These are phyloP conservation scores for Gaultheria prostrata DNA, from an alignment of 148 eudicot species.

Conservation along the genomic window DNA sequence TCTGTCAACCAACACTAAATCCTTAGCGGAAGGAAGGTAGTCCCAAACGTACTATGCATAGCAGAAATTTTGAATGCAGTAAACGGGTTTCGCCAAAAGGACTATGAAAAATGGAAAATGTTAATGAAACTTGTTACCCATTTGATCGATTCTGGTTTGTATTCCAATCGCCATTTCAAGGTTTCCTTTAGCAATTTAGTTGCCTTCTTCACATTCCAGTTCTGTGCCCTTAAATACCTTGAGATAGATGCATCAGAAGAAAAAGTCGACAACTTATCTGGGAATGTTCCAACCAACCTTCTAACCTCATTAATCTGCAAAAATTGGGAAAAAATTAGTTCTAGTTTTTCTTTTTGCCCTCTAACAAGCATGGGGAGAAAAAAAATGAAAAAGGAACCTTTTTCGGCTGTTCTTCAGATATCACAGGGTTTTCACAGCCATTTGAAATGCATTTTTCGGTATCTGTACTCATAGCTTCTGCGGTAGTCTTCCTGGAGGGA, in stretches of 20 bases:
- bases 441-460: conserved; percentile 31
- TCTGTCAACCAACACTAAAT: not conserved
- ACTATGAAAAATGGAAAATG: not conserved
- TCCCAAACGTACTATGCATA: not conserved
- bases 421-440: conserved; percentile 30
- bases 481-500: conserved; percentile 13
- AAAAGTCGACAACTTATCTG: conserved; percentile 53
- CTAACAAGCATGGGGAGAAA: not conserved
- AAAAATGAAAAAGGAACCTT: conserved; percentile 33
- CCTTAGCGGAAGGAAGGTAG: not conserved
- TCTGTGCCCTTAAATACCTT: conserved; percentile 71
- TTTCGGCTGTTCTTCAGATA: conserved; percentile 39
- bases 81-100: not conserved
- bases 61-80: not conserved
- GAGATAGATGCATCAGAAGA: conserved; percentile 66
- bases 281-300: conserved; percentile 43
- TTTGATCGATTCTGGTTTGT: conserved; percentile 71
- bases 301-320: conserved; percentile 75
- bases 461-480: conserved; percentile 43
- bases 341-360: not conserved
- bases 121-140: conserved; percentile 48
- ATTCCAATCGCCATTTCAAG: conserved; percentile 70
- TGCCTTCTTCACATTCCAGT: conserved; percentile 87
- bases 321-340: not conserved
- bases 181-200: conserved; percentile 71